Evolutionary conservation across 352 stramenopile genomes (phyloP).

Genomic region (Globisporangium radiosum): DNA sequence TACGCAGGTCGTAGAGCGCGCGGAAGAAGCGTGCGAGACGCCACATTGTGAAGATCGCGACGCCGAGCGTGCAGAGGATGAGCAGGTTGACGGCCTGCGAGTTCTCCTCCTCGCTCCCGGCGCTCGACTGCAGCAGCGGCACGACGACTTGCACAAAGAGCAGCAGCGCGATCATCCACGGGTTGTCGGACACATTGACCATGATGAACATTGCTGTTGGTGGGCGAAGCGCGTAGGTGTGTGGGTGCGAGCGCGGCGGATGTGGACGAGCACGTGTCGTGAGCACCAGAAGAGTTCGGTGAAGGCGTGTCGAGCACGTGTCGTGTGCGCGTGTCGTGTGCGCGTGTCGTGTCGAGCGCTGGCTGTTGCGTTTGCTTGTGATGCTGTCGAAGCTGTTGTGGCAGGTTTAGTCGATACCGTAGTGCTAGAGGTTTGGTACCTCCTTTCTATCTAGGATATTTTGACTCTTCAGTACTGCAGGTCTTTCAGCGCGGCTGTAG

Average conservation of each 20-base stretch:
- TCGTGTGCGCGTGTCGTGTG: too few relatives aligned
- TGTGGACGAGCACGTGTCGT: too few relatives aligned
- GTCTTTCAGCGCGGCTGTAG: too few relatives aligned
- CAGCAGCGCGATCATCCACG: constrained; percentile 71
- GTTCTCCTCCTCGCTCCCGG: constrained; percentile 36
- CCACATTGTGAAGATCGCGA: constrained; percentile 46
- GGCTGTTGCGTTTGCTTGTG: too few relatives aligned
- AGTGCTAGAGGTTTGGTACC: too few relatives aligned
- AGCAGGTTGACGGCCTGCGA: constrained; percentile 47
- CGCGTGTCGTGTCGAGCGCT: too few relatives aligned
- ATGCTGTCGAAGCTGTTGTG: too few relatives aligned
- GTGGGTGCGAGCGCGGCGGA: not conserved
- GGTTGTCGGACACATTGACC: constrained; percentile 72
- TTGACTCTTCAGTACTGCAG: too few relatives aligned
- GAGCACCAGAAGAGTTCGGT: too few relatives aligned
- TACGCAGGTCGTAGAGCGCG: constrained; percentile 35
- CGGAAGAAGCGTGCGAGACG: constrained; percentile 53
- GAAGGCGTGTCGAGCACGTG: too few relatives aligned
- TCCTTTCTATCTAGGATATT: too few relatives aligned
- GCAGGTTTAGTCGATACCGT: too few relatives aligned
- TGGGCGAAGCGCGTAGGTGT: not conserved
- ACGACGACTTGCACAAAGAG: constrained; percentile 76
- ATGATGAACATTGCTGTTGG: constrained; percentile 60
- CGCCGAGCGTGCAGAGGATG: constrained; percentile 46
- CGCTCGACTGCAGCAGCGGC: constrained; percentile 66